Percentiles rank a stretch among this genome's conserved stretches.
These are phyloP conservation scores for Talaromyces sp. DNA, from an alignment of 2,329 filamentous ascomycete genomes.

Conservation along the genomic window DNA sequence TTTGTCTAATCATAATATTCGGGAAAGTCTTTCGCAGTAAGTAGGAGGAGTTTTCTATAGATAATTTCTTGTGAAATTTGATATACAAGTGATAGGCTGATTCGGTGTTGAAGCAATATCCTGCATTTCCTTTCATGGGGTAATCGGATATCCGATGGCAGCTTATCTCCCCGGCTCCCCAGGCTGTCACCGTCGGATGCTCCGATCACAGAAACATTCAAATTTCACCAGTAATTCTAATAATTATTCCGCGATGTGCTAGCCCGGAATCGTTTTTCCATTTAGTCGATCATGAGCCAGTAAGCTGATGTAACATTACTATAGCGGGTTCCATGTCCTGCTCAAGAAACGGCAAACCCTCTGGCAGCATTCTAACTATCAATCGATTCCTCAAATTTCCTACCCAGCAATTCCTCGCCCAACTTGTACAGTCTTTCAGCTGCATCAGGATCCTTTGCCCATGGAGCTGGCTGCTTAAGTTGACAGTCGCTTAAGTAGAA, in stretches of 20 bases:
- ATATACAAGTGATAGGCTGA: not conserved
- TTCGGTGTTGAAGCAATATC: not conserved
- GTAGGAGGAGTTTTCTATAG: not conserved
- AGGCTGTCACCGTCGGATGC: not conserved
- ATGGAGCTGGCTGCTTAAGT: constrained; percentile 20
- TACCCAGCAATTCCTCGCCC: not conserved
- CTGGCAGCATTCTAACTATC: too few relatives aligned
- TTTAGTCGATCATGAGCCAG: not conserved
- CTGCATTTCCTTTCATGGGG: not conserved
- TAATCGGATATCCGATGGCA: constrained; percentile 2
- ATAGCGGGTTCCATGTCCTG: not conserved
- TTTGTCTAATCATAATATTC: not conserved
- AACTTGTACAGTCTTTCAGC: not conserved
- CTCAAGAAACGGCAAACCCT: not conserved
- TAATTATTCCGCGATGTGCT: not conserved
- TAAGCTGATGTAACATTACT: not conserved
- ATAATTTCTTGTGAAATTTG: not conserved
- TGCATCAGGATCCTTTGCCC: constrained; percentile 29
- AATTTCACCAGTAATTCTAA: too few relatives aligned
- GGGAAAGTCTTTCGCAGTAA: not conserved
- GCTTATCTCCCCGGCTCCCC: constrained; percentile 10
- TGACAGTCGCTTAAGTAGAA: constrained; percentile 32
- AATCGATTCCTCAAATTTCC: not conserved
- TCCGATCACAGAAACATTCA: not conserved
- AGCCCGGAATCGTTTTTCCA: not conserved